A percentile compares a stretch with the other conserved stretches of the same genome.
These are phyloP conservation scores for Colletotrichum sp. DNA, from an alignment of 2,329 filamentous ascomycete genomes.

Conservation along the genomic window DNA sequence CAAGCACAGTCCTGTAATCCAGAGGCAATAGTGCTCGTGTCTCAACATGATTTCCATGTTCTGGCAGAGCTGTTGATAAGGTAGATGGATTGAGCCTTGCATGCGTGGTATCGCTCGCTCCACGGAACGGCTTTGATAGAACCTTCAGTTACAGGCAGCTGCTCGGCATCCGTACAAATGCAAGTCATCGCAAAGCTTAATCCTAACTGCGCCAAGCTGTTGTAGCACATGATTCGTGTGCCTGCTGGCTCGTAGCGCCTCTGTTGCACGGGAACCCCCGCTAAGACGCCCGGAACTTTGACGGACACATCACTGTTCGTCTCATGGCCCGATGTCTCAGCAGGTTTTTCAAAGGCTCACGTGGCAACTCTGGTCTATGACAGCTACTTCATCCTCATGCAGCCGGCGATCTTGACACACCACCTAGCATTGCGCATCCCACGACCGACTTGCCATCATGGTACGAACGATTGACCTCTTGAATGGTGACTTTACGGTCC, in stretches of 20 bases:
- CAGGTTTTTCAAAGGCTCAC: not conserved
- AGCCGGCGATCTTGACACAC: not conserved
- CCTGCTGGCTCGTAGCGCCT: not conserved
- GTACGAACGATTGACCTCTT: conserved; percentile 4
- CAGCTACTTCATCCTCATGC: not conserved
- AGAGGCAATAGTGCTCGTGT: not conserved
- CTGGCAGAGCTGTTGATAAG: not conserved
- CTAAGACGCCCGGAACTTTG: not conserved
- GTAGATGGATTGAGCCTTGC: not conserved
- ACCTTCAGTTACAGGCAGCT: not conserved
- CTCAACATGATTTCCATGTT: not conserved
- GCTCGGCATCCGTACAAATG: not conserved
- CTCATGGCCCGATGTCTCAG: not conserved
- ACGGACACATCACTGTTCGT: not conserved
- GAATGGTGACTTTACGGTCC: conserved; percentile 3
- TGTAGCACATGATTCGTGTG: not conserved
- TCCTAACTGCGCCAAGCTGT: not conserved
- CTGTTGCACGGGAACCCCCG: not conserved
- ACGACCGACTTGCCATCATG: not conserved
- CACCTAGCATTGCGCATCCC: too few species aligned
- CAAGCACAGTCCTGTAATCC: not conserved
- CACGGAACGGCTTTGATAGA: not conserved
- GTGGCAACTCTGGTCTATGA: not conserved
- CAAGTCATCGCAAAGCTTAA: not conserved
- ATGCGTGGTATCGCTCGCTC: not conserved